These are phyloP conservation scores for Thermothelomyces thermophilus DNA, from an alignment of 2,329 filamentous ascomycete genomes.

Conservation along the genomic window DNA sequence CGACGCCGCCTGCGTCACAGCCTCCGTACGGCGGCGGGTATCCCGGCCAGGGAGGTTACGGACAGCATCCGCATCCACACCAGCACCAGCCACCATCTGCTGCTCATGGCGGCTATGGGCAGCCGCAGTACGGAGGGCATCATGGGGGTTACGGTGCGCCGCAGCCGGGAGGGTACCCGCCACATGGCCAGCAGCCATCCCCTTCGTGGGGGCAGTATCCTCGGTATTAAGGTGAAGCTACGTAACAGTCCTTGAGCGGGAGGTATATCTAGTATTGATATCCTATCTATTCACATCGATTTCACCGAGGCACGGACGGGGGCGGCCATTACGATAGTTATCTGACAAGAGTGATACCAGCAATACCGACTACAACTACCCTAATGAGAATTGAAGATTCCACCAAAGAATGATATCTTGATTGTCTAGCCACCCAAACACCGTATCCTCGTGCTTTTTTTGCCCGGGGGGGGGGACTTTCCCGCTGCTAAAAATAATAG, in stretches of 20 bases:
- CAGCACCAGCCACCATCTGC: not conserved
- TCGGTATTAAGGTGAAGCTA: constrained; percentile 23
- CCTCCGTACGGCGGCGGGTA: constrained; percentile 13
- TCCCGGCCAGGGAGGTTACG: constrained; percentile 13
- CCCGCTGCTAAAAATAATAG: not conserved
- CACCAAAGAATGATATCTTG: no score
- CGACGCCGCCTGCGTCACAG: constrained; percentile 8
- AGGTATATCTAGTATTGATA: not conserved
- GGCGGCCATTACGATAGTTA: no score
- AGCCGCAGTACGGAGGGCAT: constrained; percentile 16
- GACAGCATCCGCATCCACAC: constrained; percentile 1
- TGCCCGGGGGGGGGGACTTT: not conserved
- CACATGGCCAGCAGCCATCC: constrained; percentile 21
- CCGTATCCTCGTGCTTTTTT: not conserved
- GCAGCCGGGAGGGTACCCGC: constrained; percentile 13
- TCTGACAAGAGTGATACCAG: no score
- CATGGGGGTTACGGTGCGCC: constrained; percentile 3
- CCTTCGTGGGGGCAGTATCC: constrained; percentile 27
- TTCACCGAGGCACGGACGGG: no score
- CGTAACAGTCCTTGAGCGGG: no score
- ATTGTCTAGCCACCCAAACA: not conserved
- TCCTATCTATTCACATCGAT: not conserved
- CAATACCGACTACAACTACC: no score
- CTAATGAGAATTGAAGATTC: no score
- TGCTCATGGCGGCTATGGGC: not conserved